Evolutionary conservation across 108 stramenopile genomes (phyloP).

Genomic region (Epithemia pelagica): DNA sequence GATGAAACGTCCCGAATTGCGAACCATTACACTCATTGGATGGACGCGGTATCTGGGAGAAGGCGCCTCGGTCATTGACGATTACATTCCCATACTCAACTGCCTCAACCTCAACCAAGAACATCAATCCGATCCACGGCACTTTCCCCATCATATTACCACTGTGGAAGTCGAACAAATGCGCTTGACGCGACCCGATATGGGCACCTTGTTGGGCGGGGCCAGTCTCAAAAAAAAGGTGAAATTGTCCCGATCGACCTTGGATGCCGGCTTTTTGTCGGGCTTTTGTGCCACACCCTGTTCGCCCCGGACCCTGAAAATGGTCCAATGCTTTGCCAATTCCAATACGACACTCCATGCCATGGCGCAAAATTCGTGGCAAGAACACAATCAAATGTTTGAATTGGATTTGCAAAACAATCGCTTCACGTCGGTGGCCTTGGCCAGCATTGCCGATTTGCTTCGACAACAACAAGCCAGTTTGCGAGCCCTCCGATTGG

Average conservation of each 20-base stretch:
- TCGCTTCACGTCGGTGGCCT: neutral
- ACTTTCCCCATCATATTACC: neutral
- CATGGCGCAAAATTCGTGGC: neutral
- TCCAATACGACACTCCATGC: neutral
- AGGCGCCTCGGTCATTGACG: neutral
- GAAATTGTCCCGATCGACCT: neutral
- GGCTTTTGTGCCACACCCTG: neutral
- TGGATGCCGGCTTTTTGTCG: neutral
- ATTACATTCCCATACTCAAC: neutral
- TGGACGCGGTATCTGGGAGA: neutral
- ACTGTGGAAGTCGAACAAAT: neutral
- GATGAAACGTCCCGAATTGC: neutral
- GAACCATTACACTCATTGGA: neutral
- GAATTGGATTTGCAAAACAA: slow-evolving; percentile 1
- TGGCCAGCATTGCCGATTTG: neutral
- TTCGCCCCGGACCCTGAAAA: neutral
- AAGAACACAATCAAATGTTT: neutral
- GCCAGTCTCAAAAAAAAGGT: neutral
- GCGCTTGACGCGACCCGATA: neutral
- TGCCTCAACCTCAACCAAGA: neutral
- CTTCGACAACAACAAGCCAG: neutral
- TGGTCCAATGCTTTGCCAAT: neutral
- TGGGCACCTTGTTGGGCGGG: neutral
- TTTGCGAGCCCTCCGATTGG: neutral
- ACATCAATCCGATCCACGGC: neutral